phyloP scores from a whole-genome alignment of 306 rosid species.

The Ceratonia siliqua region DNA sequence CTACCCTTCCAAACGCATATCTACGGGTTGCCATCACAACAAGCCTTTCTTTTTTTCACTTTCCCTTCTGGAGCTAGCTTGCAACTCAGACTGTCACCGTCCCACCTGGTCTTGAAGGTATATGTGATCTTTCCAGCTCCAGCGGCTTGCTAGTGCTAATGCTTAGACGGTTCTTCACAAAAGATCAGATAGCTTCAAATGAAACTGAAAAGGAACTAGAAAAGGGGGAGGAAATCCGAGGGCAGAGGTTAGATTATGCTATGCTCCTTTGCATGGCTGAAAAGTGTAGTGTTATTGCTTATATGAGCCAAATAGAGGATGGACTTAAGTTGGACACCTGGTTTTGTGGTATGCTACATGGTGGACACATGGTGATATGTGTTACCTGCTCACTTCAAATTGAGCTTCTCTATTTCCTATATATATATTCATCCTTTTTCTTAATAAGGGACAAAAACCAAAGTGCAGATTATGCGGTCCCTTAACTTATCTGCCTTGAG shows the following conservation, averaged over 20 bases:
- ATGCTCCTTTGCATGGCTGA: slow-evolving; percentile 60
- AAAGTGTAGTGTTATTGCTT: slow-evolving; percentile 51
- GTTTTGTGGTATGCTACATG: slow-evolving; percentile 17
- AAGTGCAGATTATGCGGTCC: not conserved
- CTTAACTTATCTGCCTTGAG: slow-evolving; percentile 6
- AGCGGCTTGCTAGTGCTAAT: too few relatives aligned
- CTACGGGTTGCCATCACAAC: slow-evolving; percentile 65
- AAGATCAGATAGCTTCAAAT: not conserved
- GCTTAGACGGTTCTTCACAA: not conserved
- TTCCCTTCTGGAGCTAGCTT: not conserved
- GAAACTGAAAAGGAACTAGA: not conserved
- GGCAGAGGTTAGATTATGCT: not conserved
- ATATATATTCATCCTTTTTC: slow-evolving; percentile 18
- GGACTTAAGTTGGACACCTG: slow-evolving; percentile 56
- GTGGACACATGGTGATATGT: slow-evolving; percentile 51
- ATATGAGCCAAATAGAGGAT: slow-evolving; percentile 36
- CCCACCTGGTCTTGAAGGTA: slow-evolving; percentile 9
- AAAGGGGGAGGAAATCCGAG: not conserved
- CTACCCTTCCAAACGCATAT: slow-evolving; percentile 78
- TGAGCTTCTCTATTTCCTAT: slow-evolving; percentile 23
- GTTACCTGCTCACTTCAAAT: slow-evolving; percentile 27
- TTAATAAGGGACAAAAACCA: slow-evolving; percentile 33
- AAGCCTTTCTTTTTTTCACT: not conserved
- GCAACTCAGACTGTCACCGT: not conserved
- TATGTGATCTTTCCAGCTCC: not conserved